phyloP scores from a whole-genome alignment of 257 asterid genomes.

The Oldenlandia corymbosa region DNA sequence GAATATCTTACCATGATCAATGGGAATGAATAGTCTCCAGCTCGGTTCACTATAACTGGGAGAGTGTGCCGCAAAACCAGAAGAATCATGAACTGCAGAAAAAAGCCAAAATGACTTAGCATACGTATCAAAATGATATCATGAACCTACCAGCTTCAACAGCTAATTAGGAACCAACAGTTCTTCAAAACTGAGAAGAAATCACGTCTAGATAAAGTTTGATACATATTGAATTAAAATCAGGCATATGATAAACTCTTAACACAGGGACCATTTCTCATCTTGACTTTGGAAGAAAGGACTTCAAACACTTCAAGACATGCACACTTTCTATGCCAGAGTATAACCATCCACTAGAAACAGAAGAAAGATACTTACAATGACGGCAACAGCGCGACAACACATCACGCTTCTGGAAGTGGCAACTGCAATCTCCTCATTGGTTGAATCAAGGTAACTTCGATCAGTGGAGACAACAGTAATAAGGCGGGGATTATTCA shows the following conservation, averaged over 20 bases:
- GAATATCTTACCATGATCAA: constrained; percentile 59
- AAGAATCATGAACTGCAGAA: constrained; percentile 76
- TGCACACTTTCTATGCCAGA: not conserved
- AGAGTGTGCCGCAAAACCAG: constrained; percentile 76
- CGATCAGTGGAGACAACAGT: constrained; percentile 74
- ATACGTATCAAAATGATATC: not conserved
- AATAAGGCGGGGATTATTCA: constrained; percentile 61
- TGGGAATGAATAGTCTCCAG: constrained; percentile 61
- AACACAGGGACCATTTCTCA: not conserved
- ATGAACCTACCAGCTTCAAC: not conserved
- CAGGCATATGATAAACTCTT: not conserved
- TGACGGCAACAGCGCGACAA: constrained; percentile 68
- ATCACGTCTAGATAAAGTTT: too few species aligned
- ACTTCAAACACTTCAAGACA: not conserved
- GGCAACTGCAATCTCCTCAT: constrained; percentile 56
- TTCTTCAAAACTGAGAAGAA: too few species aligned
- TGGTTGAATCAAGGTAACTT: constrained; percentile 40
- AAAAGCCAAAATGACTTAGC: constrained; percentile 1
- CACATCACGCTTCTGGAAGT: constrained; percentile 69
- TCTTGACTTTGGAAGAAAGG: not conserved
- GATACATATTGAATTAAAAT: not conserved
- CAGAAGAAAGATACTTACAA: constrained; percentile 45
- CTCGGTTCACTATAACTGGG: constrained; percentile 61
- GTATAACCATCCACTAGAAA: constrained; percentile 4
- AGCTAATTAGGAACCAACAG: too few species aligned